phyloP scores from a whole-genome alignment of 768 basidiomycete genomes.

The Leccinum boreale region DNA sequence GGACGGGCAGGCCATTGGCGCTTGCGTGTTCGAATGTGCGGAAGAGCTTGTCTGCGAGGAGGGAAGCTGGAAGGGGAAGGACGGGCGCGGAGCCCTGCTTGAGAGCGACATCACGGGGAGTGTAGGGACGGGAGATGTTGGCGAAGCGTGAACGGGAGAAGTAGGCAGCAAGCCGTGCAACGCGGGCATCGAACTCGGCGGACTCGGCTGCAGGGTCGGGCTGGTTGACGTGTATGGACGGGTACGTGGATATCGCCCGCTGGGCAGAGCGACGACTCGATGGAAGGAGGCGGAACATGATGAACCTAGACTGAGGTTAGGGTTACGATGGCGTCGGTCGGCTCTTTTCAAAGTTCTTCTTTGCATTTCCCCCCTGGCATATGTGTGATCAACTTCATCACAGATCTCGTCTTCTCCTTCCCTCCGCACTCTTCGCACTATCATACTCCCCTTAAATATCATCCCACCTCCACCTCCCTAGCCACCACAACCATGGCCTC shows the following conservation, averaged over 20 bases:
- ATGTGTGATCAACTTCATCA: neutral
- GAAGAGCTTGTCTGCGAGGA: constrained; percentile 88
- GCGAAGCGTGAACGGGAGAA: constrained; percentile 74
- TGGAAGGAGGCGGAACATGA: neutral
- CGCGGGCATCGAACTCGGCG: constrained; percentile 55
- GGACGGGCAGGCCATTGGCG: constrained; percentile 64
- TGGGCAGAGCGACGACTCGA: constrained; percentile 7
- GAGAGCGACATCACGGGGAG: constrained; percentile 73
- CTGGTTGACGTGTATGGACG: constrained; percentile 49
- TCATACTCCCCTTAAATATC: constrained; percentile 13
- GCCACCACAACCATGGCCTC: constrained; percentile 13
- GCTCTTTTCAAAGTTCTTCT: constrained; percentile 8
- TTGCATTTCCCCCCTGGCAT: constrained; percentile 3
- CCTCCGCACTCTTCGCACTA: constrained; percentile 25
- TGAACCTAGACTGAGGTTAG: constrained; percentile 36
- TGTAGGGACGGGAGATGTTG: constrained; percentile 73
- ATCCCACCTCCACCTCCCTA: neutral
- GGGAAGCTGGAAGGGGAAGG: constrained; percentile 66
- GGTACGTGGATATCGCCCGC: constrained; percentile 41
- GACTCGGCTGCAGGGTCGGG: constrained; percentile 58
- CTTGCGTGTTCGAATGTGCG: constrained; percentile 60
- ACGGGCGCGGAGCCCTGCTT: constrained; percentile 89
- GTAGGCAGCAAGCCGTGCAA: constrained; percentile 66
- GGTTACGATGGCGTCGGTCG: constrained; percentile 25
- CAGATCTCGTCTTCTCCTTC: constrained; percentile 12